Evolutionary conservation across 768 basidiomycete genomes (phyloP).

Genomic region (Hemileccinum rubropunctum): DNA sequence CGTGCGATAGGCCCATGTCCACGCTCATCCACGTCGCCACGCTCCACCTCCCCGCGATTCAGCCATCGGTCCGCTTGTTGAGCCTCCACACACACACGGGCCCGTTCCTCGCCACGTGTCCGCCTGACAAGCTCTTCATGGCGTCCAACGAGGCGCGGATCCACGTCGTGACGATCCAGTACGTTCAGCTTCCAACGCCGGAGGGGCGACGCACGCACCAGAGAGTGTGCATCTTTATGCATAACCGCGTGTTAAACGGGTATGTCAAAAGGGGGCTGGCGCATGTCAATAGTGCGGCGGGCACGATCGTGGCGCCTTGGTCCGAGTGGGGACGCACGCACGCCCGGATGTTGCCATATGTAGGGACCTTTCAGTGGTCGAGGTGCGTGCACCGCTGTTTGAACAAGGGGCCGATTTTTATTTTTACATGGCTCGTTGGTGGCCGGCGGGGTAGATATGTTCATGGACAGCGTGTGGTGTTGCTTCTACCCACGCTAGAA

Average conservation of each 20-base stretch:
- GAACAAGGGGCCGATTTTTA: background rate
- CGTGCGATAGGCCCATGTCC: background rate
- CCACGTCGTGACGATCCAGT: conserved; percentile 25
- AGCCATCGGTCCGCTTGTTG: conserved; percentile 9
- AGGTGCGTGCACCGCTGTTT: conserved; percentile 23
- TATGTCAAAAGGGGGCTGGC: conserved; percentile 7
- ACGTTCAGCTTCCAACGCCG: conserved; percentile 1
- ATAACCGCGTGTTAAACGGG: conserved; percentile 29
- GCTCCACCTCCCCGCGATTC: conserved; percentile 13
- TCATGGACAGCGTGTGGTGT: conserved; percentile 39
- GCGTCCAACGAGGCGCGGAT: conserved; percentile 25
- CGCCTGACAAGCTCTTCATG: conserved; percentile 21
- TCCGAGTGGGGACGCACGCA: conserved; percentile 37
- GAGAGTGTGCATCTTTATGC: conserved; percentile 30
- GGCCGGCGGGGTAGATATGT: conserved; percentile 38
- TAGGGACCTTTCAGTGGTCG: conserved; percentile 38
- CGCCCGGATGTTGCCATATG: conserved; percentile 32
- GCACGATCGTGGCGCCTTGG: conserved; percentile 28
- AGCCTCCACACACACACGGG: conserved; percentile 32
- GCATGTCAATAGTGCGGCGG: background rate
- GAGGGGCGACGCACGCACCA: conserved; percentile 10
- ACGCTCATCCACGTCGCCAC: conserved; percentile 19
- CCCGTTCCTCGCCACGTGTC: conserved; percentile 30
- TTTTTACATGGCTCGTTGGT: too few relatives aligned
- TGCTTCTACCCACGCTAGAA: conserved; percentile 15